Evolutionary conservation across 192 early-diverging fungal genomes (phyloP), one percentile per base, ranked within the genome.

Genomic region (Thoreauomyces humboldtii): DNA sequence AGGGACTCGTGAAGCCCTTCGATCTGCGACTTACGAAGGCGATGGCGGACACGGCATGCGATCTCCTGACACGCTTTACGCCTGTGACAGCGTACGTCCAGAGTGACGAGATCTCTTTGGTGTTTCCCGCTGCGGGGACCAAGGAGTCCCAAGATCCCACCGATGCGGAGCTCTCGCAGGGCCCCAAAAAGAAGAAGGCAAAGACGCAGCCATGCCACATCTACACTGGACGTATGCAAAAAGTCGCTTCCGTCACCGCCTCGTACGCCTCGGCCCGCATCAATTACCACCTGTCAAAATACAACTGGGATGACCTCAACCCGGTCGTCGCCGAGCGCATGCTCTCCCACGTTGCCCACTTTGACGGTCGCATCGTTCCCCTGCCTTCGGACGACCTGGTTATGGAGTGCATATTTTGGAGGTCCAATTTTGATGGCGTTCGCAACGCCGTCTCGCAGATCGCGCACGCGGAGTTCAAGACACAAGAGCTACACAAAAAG

Each of bases 91-190:
- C 72, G 7, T 83, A 77, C 72, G 63, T 69, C 34, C 66, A 72
- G 28, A 80, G 77, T 9, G 81, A 83, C 63, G 81, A 83, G 54
- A 83, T 83, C 36, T 81, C 77, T 7, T 70, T 83, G 5, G 75
- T 83, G 31, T 83, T 81, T 63, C 69, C 71, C 3, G 75, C 72
- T 19, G 76, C 66, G 5, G 45, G n/a, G n/a, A n/a, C n/a, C n/a
- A n/a, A n/a, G n/a, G n/a, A n/a, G n/a, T n/a, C n/a, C n/a, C n/a
- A n/a, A n/a, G n/a, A n/a, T n/a, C n/a, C n/a, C n/a, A n/a, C n/a
- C n/a, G n/a, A n/a, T n/a, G n/a, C n/a, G n/a, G n/a, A n/a, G n/a
- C n/a, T n/a, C n/a, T n/a, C n/a, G n/a, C n/a, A n/a, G n/a, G n/a
- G n/a, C n/a, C n/a, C n/a, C n/a, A n/a, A n/a, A n/a, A n/a, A 17